Percentiles rank a stretch among this genome's conserved stretches.
Evolutionary conservation across 2,329 filamentous ascomycete genomes (phyloP).

Genomic region (Sclerotinia borealis): DNA sequence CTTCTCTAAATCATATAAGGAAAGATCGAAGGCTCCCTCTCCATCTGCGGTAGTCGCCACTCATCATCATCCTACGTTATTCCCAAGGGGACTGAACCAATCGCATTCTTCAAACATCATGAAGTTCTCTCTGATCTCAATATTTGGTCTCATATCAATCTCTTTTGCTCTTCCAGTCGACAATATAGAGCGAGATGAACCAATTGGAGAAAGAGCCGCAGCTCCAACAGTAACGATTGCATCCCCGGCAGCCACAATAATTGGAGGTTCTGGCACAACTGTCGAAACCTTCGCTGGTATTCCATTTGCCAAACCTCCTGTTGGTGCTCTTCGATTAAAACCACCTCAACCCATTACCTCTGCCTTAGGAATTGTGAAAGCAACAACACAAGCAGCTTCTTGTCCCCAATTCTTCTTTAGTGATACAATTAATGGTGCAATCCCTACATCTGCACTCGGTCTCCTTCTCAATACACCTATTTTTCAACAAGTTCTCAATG

Average conservation of each 20-base stretch:
- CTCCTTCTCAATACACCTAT: slow-evolving; percentile 49
- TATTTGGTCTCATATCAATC: not conserved
- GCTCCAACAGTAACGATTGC: slow-evolving; percentile 14
- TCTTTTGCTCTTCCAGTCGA: not conserved
- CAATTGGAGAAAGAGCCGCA: not conserved
- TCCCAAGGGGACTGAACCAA: not conserved
- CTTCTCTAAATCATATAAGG: not conserved
- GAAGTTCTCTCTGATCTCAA: slow-evolving; percentile 2
- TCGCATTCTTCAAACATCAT: not conserved
- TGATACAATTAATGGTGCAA: slow-evolving; percentile 36
- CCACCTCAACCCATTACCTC: slow-evolving; percentile 57
- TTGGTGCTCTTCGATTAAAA: slow-evolving; percentile 59
- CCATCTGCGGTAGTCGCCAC: not conserved
- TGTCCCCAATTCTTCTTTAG: slow-evolving; percentile 69
- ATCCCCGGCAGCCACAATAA: slow-evolving; percentile 16
- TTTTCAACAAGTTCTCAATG: slow-evolving; percentile 47
- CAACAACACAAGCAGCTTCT: slow-evolving; percentile 50
- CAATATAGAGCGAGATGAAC: not conserved
- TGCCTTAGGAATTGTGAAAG: slow-evolving; percentile 54
- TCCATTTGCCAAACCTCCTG: slow-evolving; percentile 66
- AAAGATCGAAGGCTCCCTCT: not conserved
- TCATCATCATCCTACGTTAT: not conserved
- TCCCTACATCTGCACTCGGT: slow-evolving; percentile 40
- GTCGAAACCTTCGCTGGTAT: slow-evolving; percentile 67
- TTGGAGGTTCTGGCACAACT: slow-evolving; percentile 11